phyloP scores from a whole-genome alignment of 2,329 filamentous ascomycete species.

The Talaromyces sp. region DNA sequence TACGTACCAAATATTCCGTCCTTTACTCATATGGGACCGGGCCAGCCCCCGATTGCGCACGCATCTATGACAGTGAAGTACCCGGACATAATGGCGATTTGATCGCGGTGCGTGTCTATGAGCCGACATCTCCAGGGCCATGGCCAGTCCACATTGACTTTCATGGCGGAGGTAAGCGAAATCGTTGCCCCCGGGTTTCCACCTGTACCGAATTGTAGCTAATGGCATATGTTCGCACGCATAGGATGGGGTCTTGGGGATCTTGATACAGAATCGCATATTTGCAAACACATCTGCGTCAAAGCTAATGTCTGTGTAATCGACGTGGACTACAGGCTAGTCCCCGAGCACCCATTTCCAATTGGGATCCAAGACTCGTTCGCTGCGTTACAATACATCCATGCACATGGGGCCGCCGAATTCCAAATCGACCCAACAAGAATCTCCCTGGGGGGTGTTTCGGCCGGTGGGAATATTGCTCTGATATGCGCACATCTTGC shows the following conservation, averaged over 20 bases:
- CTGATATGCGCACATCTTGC: constrained; percentile 41
- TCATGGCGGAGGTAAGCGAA: constrained; percentile 47
- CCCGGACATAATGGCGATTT: constrained; percentile 35
- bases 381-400: constrained; percentile 48
- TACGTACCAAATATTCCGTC: constrained; percentile 48
- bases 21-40: constrained; percentile 52
- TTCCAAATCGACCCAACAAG: constrained; percentile 45
- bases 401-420: constrained; percentile 35
- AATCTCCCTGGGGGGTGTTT: constrained; percentile 52
- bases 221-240: neutral
- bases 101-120: constrained; percentile 49
- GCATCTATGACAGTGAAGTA: constrained; percentile 43
- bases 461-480: constrained; percentile 38
- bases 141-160: constrained; percentile 55
- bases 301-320: constrained; percentile 51
- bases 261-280: constrained; percentile 53
- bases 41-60: constrained; percentile 45
- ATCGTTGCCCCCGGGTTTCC: too few relatives aligned
- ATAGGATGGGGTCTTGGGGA: constrained; percentile 53
- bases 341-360: constrained; percentile 56
- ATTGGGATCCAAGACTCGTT: constrained; percentile 54
- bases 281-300: constrained; percentile 53
- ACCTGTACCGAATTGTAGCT: neutral
- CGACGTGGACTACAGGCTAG: constrained; percentile 57
- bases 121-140: constrained; percentile 42